Base-by-base conservation (phyloP, 306 rosid genomes). In the Quillaja saponaria region DNA sequence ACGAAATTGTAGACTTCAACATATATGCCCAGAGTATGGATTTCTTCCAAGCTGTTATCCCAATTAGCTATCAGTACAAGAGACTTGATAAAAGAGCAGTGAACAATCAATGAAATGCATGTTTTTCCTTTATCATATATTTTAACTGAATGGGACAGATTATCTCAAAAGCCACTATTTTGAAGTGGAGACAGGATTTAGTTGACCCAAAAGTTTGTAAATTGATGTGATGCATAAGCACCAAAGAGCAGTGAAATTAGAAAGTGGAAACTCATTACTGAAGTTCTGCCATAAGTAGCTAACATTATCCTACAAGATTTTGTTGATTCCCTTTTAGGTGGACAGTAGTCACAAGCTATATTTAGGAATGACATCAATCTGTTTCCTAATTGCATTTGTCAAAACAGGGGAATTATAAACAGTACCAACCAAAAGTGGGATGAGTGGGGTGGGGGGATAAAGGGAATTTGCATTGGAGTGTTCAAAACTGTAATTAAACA, bases 101-200 rank as follows among this genome's bases (percentile, higher is more conserved):
- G 48, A 69, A 58, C 21, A 47, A 35, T n/a, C 16, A 66, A 61
- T 7, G 16, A 64, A 50, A 51, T 55, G 31, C 59, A 14, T 3
- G 17, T 21, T 40, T 28, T 35, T 53, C 42, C 48, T 60, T 49
- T 39, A 44, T 49, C 51, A 59, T 31, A 28, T 47, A 28, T 19
- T 51, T 61, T 63, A 38, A 67, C 64, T 63, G 73, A 76, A 55
- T 80, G 70, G 38, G 71, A 63, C 70, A 71, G 75, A 74, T 76
- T 63, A 56, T 63, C 71, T 53, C 38, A 20, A n/a, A n/a, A 64
- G 68, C 41, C 82, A 71, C 69, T 71, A 64, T 47, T 54, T 64
- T 55, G 65, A 46, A 55, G 75, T 69, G 79, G 81, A 75, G 82
- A 76, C 74, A 67, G 49, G 78, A 73, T 69, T 59, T 55, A 52